These are phyloP conservation scores for Solanum lycopersicoides DNA, from an alignment of 257 asterid species.

Conservation along the genomic window DNA sequence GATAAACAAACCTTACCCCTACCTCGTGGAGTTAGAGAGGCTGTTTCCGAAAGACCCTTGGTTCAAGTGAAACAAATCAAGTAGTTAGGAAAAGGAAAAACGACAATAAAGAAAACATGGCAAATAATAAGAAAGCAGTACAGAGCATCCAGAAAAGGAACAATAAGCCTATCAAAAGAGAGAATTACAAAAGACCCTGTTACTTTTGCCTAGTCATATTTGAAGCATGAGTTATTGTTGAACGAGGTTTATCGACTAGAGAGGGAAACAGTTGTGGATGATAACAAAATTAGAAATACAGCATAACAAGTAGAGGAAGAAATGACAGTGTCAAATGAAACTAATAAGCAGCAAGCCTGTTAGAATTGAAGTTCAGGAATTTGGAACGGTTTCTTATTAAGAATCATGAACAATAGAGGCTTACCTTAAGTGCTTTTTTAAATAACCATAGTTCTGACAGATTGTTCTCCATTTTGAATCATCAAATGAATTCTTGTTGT, in stretches of 20 bases:
- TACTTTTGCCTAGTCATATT: background rate
- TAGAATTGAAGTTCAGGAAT: background rate
- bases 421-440: slow-evolving; percentile 60
- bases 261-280: background rate
- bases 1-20: background rate
- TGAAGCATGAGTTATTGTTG: background rate
- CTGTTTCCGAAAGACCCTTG: background rate
- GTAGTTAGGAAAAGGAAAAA: background rate
- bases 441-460: slow-evolving; percentile 40
- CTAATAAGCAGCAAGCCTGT: background rate
- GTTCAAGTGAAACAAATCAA: background rate
- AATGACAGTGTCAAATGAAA: background rate
- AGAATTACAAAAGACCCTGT: background rate
- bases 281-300: background rate
- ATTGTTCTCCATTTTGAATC: slow-evolving; percentile 30
- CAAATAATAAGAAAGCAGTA: background rate
- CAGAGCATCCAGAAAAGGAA: background rate
- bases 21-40: background rate
- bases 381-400: background rate
- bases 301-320: background rate
- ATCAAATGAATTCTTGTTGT: slow-evolving; percentile 5
- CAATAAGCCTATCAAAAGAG: background rate
- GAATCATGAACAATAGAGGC: background rate
- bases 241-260: background rate
- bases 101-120: background rate